Conservation (phyloP, 2,329 filamentous ascomycete genomes). For the Stenocarpella maydis region DNA sequence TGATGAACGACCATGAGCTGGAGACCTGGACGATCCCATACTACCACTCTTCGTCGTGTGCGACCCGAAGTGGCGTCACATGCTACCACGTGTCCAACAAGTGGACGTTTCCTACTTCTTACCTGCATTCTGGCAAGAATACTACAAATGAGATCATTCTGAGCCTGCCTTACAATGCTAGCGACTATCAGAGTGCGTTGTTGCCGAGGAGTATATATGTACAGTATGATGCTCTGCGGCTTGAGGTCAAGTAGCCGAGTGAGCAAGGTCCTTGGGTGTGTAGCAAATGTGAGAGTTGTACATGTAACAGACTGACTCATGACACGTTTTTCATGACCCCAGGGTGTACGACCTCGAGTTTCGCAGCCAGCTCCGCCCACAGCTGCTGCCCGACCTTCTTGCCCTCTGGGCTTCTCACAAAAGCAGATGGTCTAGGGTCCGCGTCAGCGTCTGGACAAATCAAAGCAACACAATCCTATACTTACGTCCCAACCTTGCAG, state of each 20-base stretch:
- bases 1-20: constrained; percentile 51
- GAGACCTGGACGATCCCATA: constrained; percentile 66
- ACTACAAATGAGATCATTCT: constrained; percentile 61
- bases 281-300: not conserved
- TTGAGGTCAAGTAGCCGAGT: constrained; percentile 57
- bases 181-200: constrained; percentile 65
- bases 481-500: constrained; percentile 44
- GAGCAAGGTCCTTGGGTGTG: not conserved
- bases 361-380: not conserved
- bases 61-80: constrained; percentile 64
- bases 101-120: constrained; percentile 60
- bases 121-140: constrained; percentile 56
- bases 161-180: constrained; percentile 66
- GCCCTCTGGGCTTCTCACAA: not conserved
- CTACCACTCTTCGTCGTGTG: constrained; percentile 66
- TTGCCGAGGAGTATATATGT: constrained; percentile 65
- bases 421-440: not conserved
- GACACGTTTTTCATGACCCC: not conserved
- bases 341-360: constrained; percentile 4
- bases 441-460: not conserved
- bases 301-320: not conserved
- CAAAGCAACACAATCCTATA: not conserved
- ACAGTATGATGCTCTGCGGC: constrained; percentile 70
- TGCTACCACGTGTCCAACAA: constrained; percentile 70
- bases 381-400: constrained; percentile 3